A percentile compares a stretch with the other conserved stretches of the same genome.
Conservation (phyloP, 2,329 filamentous ascomycete genomes). For the Coleophoma crateriformis region DNA sequence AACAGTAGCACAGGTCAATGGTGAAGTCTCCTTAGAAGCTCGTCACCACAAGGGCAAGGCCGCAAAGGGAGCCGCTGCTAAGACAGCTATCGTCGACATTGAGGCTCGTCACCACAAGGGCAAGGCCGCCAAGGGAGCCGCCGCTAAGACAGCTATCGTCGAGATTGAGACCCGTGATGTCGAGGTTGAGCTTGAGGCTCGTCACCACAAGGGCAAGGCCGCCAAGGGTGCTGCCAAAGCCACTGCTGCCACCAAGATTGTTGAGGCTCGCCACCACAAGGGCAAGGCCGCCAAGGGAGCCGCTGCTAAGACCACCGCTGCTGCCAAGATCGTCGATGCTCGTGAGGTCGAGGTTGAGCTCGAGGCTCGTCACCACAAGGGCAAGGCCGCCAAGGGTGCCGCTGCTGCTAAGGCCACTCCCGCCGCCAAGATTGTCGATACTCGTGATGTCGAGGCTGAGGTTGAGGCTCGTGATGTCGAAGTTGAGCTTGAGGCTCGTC, state of each 20-base stretch:
- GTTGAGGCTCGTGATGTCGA: too few relatives aligned
- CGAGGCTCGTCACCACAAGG: neutral
- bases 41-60: conserved; percentile 5
- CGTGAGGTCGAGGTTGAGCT: too few relatives aligned
- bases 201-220: too few relatives aligned
- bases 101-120: neutral
- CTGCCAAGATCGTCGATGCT: neutral
- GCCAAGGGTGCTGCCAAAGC: conserved; percentile 3
- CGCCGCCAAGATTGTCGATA: neutral
- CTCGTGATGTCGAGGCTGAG: too few relatives aligned
- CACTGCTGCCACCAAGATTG: neutral
- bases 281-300: conserved; percentile 2
- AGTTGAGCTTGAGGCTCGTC: too few relatives aligned
- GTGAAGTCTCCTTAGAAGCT: conserved; percentile 2
- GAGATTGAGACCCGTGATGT: neutral
- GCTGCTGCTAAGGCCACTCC: conserved; percentile 7
- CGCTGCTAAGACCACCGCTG: conserved; percentile 6
- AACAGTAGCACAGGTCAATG: neutral
- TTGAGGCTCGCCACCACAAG: neutral
- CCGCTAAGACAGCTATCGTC: conserved; percentile 5
- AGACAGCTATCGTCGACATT: neutral
- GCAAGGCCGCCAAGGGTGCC: neutral
- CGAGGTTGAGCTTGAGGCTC: too few relatives aligned
- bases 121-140: neutral
- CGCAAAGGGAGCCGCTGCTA: conserved; percentile 2